phyloP scores from a whole-genome alignment of 257 asterid species.

The Solanum dulcamara region DNA sequence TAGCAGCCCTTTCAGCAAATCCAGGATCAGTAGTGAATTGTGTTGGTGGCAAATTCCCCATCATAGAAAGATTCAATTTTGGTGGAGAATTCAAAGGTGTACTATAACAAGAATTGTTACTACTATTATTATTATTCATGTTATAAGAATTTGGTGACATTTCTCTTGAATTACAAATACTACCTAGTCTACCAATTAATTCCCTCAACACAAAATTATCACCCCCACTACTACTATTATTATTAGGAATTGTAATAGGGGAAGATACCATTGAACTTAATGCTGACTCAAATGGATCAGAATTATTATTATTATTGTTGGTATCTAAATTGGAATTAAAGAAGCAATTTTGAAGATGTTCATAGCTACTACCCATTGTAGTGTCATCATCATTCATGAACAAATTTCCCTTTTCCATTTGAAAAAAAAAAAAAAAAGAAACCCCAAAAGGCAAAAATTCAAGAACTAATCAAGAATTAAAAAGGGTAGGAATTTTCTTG shows the following conservation, averaged over 20 bases:
- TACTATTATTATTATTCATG: constrained; percentile 6
- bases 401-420: constrained; percentile 34
- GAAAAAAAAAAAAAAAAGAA: neutral
- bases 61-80: constrained; percentile 40
- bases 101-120: constrained; percentile 46
- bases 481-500: neutral
- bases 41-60: constrained; percentile 22
- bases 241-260: constrained; percentile 24
- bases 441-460: neutral
- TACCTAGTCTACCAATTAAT: constrained; percentile 66
- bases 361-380: neutral
- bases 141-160: constrained; percentile 31
- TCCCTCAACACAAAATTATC: constrained; percentile 50
- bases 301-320: constrained; percentile 39
- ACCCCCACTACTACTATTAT: constrained; percentile 2
- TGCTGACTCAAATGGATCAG: constrained; percentile 69
- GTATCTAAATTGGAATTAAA: constrained; percentile 54
- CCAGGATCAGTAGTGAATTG: constrained; percentile 58
- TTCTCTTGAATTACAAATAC: constrained; percentile 53
- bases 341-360: constrained; percentile 17
- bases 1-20: constrained; percentile 64
- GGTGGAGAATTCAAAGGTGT: constrained; percentile 82
- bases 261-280: constrained; percentile 92
- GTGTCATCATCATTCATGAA: constrained; percentile 8
- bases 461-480: neutral